Percentiles rank a stretch among this genome's conserved stretches.
These are phyloP conservation scores for Coemansia guatemalensis DNA, from an alignment of 192 early-diverging fungal species.

Conservation along the genomic window DNA sequence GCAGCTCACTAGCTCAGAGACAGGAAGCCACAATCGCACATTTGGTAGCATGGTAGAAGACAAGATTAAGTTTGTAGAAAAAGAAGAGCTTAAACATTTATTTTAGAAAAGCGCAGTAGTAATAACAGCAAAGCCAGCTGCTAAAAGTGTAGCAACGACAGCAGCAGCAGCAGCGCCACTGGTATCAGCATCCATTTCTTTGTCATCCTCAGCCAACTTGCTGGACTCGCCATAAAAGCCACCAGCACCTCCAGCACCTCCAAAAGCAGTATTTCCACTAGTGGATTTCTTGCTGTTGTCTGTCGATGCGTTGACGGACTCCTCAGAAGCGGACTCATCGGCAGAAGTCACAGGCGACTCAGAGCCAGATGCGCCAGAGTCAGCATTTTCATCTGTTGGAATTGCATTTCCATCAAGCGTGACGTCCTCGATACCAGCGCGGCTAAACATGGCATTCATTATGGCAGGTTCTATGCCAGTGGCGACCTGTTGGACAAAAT, in stretches of 20 bases:
- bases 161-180: slow-evolving; percentile 27
- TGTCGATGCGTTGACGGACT: too few relatives aligned
- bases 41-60: too few relatives aligned
- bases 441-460: slow-evolving; percentile 43
- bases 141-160: slow-evolving; percentile 24
- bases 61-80: too few relatives aligned
- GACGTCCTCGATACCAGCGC: slow-evolving; percentile 41
- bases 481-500: slow-evolving; percentile 44
- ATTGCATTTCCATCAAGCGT: slow-evolving; percentile 42
- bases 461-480: slow-evolving; percentile 44
- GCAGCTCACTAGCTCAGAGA: too few relatives aligned
- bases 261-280: too few relatives aligned
- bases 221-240: slow-evolving; percentile 1
- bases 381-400: background rate
- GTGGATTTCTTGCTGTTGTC: too few relatives aligned
- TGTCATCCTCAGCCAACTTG: slow-evolving; percentile 3
- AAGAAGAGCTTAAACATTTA: background rate
- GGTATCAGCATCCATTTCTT: slow-evolving; percentile 2
- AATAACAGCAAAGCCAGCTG: slow-evolving; percentile 30
- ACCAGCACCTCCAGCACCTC: background rate
- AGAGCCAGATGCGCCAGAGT: background rate
- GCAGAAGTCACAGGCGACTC: background rate
- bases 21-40: too few relatives aligned
- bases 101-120: slow-evolving; percentile 40
- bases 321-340: background rate